phyloP scores from a whole-genome alignment of 2,329 filamentous ascomycete species.

The Onygenales sp. region DNA sequence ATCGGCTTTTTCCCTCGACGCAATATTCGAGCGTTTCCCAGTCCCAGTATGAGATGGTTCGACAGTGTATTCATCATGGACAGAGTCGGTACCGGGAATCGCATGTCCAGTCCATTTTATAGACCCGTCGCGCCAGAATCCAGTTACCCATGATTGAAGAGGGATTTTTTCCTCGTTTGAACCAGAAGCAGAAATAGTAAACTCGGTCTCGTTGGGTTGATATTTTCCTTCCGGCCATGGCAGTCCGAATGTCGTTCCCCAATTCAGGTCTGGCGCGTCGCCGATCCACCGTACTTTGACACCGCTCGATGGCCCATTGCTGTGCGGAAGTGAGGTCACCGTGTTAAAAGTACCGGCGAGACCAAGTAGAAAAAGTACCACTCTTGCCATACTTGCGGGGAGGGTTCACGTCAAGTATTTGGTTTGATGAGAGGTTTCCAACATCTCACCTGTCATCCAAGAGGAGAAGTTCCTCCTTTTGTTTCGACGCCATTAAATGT shows the following conservation, averaged over 20 bases:
- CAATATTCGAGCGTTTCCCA: constrained; percentile 4
- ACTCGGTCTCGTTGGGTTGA: constrained; percentile 25
- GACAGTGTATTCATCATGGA: constrained; percentile 37
- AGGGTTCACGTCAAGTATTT: not conserved
- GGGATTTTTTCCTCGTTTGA: constrained; percentile 12
- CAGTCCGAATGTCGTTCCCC: constrained; percentile 36
- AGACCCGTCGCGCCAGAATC: constrained; percentile 52
- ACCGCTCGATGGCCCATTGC: not conserved
- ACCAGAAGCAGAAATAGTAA: constrained; percentile 21
- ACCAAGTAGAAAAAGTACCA: not conserved
- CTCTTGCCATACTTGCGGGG: not conserved
- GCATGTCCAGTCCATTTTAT: constrained; percentile 55
- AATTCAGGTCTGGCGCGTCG: constrained; percentile 23
- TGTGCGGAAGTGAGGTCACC: not conserved
- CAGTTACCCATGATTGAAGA: constrained; percentile 48
- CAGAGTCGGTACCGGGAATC: constrained; percentile 33
- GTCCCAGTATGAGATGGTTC: constrained; percentile 15
- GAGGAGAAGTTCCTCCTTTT: not conserved
- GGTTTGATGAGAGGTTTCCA: not conserved
- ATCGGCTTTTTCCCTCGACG: constrained; percentile 7
- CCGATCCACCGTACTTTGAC: constrained; percentile 29
- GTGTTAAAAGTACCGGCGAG: not conserved
- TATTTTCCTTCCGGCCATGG: constrained; percentile 35
- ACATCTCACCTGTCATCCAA: not conserved
- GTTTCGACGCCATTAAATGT: not conserved